A percentile compares a stretch with the other conserved stretches of the same genome.
These are phyloP conservation scores for Copromyces sp. DNA, from an alignment of 495 filamentous ascomycete species.

Conservation along the genomic window DNA sequence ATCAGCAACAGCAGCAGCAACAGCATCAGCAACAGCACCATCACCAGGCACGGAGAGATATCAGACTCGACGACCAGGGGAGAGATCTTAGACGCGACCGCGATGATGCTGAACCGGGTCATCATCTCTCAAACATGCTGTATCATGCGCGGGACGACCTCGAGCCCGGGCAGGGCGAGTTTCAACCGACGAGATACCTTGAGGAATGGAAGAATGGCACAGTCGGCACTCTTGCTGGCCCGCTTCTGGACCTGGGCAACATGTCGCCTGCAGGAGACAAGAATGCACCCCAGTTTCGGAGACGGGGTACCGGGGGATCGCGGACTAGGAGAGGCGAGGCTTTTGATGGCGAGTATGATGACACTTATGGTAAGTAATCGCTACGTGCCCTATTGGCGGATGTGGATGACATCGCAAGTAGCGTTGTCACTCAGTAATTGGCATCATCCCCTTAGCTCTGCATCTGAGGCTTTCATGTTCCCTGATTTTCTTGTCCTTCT, in stretches of 20 bases:
- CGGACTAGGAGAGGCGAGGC: constrained; percentile 33
- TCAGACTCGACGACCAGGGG: not conserved
- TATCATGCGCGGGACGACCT: constrained; percentile 34
- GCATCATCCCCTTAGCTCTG: not conserved
- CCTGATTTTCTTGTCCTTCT: not conserved
- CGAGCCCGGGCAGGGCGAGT: constrained; percentile 31
- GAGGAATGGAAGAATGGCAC: constrained; percentile 51
- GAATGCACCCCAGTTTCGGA: constrained; percentile 26
- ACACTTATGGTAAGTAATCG: constrained; percentile 34
- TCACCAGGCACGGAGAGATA: constrained; percentile 9
- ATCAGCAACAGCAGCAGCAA: not conserved
- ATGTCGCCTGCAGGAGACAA: constrained; percentile 26
- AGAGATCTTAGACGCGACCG: constrained; percentile 6
- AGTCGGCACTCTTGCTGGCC: constrained; percentile 38
- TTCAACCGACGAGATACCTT: constrained; percentile 36
- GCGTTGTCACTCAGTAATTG: not conserved
- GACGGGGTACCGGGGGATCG: constrained; percentile 28
- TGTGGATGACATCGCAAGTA: not conserved
- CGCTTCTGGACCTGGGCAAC: constrained; percentile 38
- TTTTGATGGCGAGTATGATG: constrained; percentile 41
- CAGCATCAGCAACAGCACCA: not conserved
- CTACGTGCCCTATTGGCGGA: not conserved
- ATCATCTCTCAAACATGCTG: constrained; percentile 34
- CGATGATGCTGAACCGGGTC: constrained; percentile 14
- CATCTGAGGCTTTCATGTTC: not conserved